Percentiles rank a stretch among this genome's conserved stretches.
Conservation (phyloP, 1,284 basidiomycete species). For the Marasmius sp. region DNA sequence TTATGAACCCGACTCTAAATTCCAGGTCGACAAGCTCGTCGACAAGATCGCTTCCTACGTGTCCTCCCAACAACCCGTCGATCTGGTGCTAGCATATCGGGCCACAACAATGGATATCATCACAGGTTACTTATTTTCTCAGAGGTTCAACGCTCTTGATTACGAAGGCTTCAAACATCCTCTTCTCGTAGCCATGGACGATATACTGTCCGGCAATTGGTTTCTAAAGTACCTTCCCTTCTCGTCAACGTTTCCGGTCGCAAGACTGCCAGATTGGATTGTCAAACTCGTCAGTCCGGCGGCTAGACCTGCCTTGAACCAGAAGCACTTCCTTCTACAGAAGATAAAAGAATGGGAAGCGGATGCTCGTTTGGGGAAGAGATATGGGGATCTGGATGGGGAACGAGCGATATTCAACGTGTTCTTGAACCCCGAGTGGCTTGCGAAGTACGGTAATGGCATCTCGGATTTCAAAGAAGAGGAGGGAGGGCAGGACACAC, state of each 20-base stretch:
- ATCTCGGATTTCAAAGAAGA: neutral
- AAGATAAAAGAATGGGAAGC: no score
- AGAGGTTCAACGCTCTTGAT: constrained; percentile 17
- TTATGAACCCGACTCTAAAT: constrained; percentile 1
- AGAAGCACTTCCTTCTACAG: no score
- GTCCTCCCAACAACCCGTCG: neutral
- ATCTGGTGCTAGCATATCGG: constrained; percentile 13
- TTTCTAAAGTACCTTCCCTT: constrained; percentile 19
- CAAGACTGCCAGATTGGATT: neutral
- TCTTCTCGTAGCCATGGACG: constrained; percentile 17
- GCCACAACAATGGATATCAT: constrained; percentile 23
- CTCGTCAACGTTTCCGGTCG: neutral
- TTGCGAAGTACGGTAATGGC: neutral
- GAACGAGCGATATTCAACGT: no score
- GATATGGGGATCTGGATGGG: no score
- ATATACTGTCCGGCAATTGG: constrained; percentile 10
- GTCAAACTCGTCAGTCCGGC: neutral
- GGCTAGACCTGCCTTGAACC: neutral
- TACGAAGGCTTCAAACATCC: constrained; percentile 21
- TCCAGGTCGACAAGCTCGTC: neutral
- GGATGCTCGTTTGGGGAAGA: no score
- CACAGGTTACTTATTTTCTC: constrained; percentile 24
- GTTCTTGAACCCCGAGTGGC: no score
- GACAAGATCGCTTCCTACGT: neutral
- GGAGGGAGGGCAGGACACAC: neutral